Evolutionary conservation across 1,284 basidiomycete genomes (phyloP), one percentile per base, ranked within the genome.

Genomic region (Vanrija sp.): DNA sequence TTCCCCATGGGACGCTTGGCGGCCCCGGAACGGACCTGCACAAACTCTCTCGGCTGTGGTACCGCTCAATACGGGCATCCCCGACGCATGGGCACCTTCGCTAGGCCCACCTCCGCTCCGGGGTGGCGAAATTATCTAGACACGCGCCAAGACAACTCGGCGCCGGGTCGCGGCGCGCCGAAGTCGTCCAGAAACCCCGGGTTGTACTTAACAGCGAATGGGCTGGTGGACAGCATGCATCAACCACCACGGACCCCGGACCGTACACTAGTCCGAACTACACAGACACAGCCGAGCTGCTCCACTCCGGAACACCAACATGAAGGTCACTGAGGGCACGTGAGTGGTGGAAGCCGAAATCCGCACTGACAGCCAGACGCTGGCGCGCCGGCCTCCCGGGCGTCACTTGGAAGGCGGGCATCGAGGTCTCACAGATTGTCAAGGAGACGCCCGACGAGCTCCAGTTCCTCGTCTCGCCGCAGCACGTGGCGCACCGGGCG

Each of bases 381-480:
- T 73, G 71, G 71, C 47, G 60, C 49, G 56, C 39, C 60, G 57
- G 40, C 68, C 64, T 3, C 29, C 54, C 3, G 65, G 67, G 10
- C 46, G 57, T 34, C 48, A 52, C 45, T 19, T 68, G 86, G 63
- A 84, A 85, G 62, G 80, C 82, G 56, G 85, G 83, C 45, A 82
- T 86, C 52, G 86, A 84, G 29, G 66, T 68, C n/a, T 63, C 71
- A 40, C 67, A 69, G 19, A 55, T 71, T 38, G 58, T 68, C 28
- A 58, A 62, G n/a, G 57, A 63, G 51, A 75, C 76, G 25, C 67
- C 73, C 18, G 78, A 81, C 28, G 82, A 80, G 1, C 81, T 83
- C 62, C 78, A 83, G 62, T 76, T 86, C 9, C 81, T 83, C 51
- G 85, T 87, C 34, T 77, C 86, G 8, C 85, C 85, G 5, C 80